phyloP scores from a whole-genome alignment of 768 basidiomycete species.

The Leccinum truebloodii region DNA sequence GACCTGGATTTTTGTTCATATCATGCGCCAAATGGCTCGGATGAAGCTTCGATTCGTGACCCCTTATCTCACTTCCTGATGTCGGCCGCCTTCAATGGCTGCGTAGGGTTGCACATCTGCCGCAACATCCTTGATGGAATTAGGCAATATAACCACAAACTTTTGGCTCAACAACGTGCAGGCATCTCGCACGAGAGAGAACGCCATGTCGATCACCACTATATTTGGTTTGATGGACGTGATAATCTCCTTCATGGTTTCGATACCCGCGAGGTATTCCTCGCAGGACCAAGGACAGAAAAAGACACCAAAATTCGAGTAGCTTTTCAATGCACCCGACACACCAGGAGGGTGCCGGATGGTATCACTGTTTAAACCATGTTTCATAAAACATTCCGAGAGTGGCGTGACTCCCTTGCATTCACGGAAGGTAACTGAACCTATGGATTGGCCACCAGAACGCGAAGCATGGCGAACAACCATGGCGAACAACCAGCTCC shows the following conservation, averaged over 20 bases:
- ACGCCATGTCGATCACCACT: constrained; percentile 1
- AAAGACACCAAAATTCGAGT: background rate
- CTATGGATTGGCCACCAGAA: no score
- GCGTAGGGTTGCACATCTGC: background rate
- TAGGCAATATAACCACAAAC: constrained; percentile 6
- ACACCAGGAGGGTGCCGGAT: constrained; percentile 3
- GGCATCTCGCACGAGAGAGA: constrained; percentile 6
- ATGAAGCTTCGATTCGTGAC: no score
- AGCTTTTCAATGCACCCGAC: constrained; percentile 2
- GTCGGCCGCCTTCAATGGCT: background rate
- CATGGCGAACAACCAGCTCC: no score
- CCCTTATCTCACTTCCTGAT: background rate
- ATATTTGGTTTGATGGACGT: constrained; percentile 1
- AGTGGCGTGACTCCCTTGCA: no score
- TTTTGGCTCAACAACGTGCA: constrained; percentile 9
- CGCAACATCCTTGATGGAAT: background rate
- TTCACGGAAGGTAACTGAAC: no score
- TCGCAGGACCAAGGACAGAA: constrained; percentile 3
- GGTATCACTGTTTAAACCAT: background rate
- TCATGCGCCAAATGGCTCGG: background rate
- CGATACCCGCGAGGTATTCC: constrained; percentile 9
- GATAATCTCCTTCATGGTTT: constrained; percentile 5
- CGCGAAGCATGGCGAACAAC: no score
- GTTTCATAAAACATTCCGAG: background rate
- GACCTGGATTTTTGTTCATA: no score